phyloP scores from a whole-genome alignment of 2,329 filamentous ascomycete genomes.

The Aspergillus fumigatus region DNA sequence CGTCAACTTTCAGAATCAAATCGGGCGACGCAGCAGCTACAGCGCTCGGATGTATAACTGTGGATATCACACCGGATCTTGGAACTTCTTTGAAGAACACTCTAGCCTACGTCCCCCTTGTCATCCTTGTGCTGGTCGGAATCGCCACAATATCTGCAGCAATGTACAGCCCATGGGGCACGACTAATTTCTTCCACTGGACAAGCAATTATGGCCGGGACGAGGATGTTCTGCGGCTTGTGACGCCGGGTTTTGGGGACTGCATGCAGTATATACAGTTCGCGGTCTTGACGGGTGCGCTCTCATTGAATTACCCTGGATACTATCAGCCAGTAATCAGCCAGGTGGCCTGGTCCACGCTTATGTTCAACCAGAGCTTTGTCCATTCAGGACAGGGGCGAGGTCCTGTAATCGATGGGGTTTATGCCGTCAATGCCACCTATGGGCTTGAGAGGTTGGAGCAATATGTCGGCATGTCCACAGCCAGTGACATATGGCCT shows the following conservation, averaged over 20 bases:
- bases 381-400: constrained; percentile 64
- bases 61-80: constrained; percentile 79
- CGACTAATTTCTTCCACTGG: constrained; percentile 86
- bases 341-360: constrained; percentile 78
- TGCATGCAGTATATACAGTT: constrained; percentile 98
- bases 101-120: constrained; percentile 70
- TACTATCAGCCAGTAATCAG: constrained; percentile 91
- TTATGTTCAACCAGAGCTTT: constrained; percentile 92
- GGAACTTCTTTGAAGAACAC: constrained; percentile 64
- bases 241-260: constrained; percentile 94
- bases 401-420: constrained; percentile 69
- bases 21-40: constrained; percentile 64
- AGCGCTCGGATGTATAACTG: constrained; percentile 72
- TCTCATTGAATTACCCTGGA: constrained; percentile 85
- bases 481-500: constrained; percentile 79
- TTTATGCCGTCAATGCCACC: constrained; percentile 74
- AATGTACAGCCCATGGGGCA: constrained; percentile 91
- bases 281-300: constrained; percentile 75
- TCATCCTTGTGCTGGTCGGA: constrained; percentile 73
- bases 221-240: constrained; percentile 80
- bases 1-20: constrained; percentile 66
- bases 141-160: constrained; percentile 78
- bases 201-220: constrained; percentile 97
- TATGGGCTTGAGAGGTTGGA: constrained; percentile 77
- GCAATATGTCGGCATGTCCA: constrained; percentile 75